phyloP scores from a whole-genome alignment of 768 basidiomycete genomes.

The Tylopilus vinaceipallidus region DNA sequence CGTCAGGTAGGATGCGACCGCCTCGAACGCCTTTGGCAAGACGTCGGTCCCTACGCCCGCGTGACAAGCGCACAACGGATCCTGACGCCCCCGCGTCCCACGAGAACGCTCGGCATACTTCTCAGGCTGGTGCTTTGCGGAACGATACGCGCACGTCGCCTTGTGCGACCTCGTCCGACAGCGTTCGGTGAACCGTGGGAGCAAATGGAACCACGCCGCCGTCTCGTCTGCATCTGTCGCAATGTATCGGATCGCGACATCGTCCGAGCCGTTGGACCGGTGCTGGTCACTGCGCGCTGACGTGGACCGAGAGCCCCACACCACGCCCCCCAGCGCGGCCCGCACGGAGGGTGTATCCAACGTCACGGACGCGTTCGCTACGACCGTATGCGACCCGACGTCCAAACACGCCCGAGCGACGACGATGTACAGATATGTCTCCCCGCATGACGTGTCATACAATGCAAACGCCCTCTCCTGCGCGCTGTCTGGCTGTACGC shows the following conservation, averaged over 20 bases:
- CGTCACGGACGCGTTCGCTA: constrained; percentile 48
- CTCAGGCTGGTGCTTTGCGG: constrained; percentile 21
- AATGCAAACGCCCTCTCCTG: constrained; percentile 16
- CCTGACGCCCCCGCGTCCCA: constrained; percentile 25
- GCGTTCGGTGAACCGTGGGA: constrained; percentile 52
- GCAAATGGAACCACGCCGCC: constrained; percentile 47
- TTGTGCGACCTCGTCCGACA: constrained; percentile 57
- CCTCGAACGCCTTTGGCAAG: constrained; percentile 34
- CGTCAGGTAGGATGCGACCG: constrained; percentile 42
- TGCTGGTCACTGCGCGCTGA: background rate
- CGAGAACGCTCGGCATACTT: constrained; percentile 21
- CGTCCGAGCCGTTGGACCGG: background rate
- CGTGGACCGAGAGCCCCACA: background rate
- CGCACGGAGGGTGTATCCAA: constrained; percentile 24
- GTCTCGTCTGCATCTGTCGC: constrained; percentile 17
- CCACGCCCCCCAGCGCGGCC: background rate
- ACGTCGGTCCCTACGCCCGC: constrained; percentile 12
- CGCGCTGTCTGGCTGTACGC: constrained; percentile 5
- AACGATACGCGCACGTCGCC: constrained; percentile 27
- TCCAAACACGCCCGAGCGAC: constrained; percentile 47
- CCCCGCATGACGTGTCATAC: constrained; percentile 8
- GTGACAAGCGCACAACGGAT: constrained; percentile 15
- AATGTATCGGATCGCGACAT: constrained; percentile 9
- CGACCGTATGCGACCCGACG: constrained; percentile 38
- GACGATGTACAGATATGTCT: constrained; percentile 42